phyloP scores from a whole-genome alignment of 441 rosid species.

The Pelargonium australe region DNA sequence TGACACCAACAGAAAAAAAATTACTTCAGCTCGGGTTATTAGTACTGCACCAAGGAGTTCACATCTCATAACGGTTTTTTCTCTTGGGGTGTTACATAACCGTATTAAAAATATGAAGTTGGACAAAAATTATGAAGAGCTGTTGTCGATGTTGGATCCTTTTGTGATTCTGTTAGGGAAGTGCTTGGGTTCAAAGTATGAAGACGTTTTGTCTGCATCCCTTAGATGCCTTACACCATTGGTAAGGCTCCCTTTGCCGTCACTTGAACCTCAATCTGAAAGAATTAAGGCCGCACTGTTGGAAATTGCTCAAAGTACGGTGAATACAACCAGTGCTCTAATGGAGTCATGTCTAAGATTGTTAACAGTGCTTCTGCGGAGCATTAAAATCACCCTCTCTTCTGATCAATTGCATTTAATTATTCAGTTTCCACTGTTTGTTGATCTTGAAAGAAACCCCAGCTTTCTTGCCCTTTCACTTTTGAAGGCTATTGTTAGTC shows the following conservation, averaged over 20 bases:
- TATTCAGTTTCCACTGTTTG: conserved; percentile 78
- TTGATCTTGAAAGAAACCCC: conserved; percentile 72
- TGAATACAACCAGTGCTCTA: conserved; percentile 50
- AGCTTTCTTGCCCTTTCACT: conserved; percentile 67
- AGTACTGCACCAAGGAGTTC: conserved; percentile 44
- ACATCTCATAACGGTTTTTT: conserved; percentile 71
- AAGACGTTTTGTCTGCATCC: conserved; percentile 66
- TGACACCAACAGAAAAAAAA: conserved; percentile 28
- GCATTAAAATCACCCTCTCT: conserved; percentile 56
- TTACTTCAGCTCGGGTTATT: conserved; percentile 25
- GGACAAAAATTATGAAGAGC: conserved; percentile 37
- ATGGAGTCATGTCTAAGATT: conserved; percentile 78
- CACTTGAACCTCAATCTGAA: conserved; percentile 69
- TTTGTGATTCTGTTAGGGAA: conserved; percentile 59
- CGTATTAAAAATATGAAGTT: conserved; percentile 46
- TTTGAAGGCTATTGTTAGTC: conserved; percentile 65
- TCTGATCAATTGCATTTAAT: conserved; percentile 62
- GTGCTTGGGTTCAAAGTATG: conserved; percentile 82
- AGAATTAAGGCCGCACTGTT: conserved; percentile 63
- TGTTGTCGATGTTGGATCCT: conserved; percentile 77
- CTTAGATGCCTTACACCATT: conserved; percentile 72
- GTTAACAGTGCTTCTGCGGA: conserved; percentile 66
- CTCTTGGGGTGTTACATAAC: conserved; percentile 59
- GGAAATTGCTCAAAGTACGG: conserved; percentile 60
- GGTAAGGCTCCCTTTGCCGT: conserved; percentile 71